phyloP scores from a whole-genome alignment of 2,329 filamentous ascomycete genomes.

The Penicillium sp. region DNA sequence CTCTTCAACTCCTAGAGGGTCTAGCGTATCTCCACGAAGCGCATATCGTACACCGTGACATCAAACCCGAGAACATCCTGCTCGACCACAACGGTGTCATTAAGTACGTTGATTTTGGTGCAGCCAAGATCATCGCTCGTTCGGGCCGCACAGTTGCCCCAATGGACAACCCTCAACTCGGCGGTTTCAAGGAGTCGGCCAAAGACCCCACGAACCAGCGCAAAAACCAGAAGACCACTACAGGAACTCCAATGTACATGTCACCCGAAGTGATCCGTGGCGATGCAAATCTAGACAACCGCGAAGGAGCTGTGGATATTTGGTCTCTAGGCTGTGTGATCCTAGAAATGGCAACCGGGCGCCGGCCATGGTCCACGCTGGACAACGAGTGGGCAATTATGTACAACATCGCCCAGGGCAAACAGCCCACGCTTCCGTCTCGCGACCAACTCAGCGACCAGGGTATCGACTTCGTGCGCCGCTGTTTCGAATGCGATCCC shows the following conservation, averaged over 20 bases:
- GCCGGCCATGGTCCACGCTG: conserved; percentile 84
- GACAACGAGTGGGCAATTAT: conserved; percentile 99
- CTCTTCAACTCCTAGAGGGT: conserved; percentile 84
- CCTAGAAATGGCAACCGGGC: conserved; percentile 91
- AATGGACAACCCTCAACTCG: conserved; percentile 47
- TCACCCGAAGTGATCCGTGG: conserved; percentile 97
- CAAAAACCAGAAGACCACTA: conserved; percentile 76
- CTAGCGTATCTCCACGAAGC: conserved; percentile 87
- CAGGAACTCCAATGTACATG: conserved; percentile 99
- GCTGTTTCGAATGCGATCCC: conserved; percentile 80
- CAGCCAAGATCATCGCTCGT: conserved; percentile 89
- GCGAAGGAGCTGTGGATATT: conserved; percentile 80
- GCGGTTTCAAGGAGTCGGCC: conserved; percentile 34
- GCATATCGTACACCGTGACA: conserved; percentile 88
- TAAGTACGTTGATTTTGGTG: conserved; percentile 98
- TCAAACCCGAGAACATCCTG: conserved; percentile 95
- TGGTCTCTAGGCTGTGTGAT: conserved; percentile 97
- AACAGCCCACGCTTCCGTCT: conserved; percentile 74
- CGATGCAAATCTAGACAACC: conserved; percentile 61
- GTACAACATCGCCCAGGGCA: conserved; percentile 98
- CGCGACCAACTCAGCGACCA: conserved; percentile 71
- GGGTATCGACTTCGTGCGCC: conserved; percentile 79
- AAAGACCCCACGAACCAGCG: conserved; percentile 29
- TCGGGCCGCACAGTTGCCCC: conserved; percentile 78
- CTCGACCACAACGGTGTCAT: conserved; percentile 96